Base-by-base conservation (phyloP, 108 stramenopile genomes). In the Stephanodiscus triporus region DNA sequence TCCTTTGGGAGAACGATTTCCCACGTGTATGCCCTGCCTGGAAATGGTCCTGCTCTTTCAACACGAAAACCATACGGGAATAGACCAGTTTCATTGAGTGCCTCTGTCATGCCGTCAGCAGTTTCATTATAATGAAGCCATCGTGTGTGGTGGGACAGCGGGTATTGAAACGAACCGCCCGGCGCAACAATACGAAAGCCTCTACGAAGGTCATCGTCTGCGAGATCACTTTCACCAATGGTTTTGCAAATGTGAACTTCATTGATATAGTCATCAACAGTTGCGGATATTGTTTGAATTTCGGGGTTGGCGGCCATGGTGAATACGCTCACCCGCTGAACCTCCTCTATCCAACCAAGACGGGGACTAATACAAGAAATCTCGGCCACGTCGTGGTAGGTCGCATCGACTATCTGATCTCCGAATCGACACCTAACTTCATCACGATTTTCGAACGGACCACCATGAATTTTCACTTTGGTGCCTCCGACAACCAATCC, bases 361-460 rank as follows among this genome's bases (percentile, higher is more conserved):
- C 34, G 26, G 7, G 83, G 83, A 38, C 75, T 66, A 9, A 66
- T 23, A 47, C 83, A 84, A 4, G 56, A 37, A 24, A 84, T 43
- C 29, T 60, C 53, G 24, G 47, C 48, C 13, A 36, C 24, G 20
- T 75, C 68, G 48, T 78, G 50, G 37, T 62, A 80, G 22, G 17
- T 54, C 36, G 75, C 83, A 32, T 58, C 43, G n/a, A 80, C 75
- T n/a, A 56, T 30, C 11, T 40, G 66, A 7, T 76, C 74, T 20
- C 79, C 83, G 67, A 84, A 84, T 23, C 79, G 75, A 62, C 83
- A 84, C n/a, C 23, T 11, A 16, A 80, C 32, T 48, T 79, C 70
- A 32, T 63, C 34, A 63, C 43, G 56, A 42, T 76, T 68, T 8
- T 50, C 27, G 50, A 81, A 84, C 5, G 68, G 63, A 2, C 75